Conservation (phyloP, 441 rosid genomes). For the Gossypium lobatum region DNA sequence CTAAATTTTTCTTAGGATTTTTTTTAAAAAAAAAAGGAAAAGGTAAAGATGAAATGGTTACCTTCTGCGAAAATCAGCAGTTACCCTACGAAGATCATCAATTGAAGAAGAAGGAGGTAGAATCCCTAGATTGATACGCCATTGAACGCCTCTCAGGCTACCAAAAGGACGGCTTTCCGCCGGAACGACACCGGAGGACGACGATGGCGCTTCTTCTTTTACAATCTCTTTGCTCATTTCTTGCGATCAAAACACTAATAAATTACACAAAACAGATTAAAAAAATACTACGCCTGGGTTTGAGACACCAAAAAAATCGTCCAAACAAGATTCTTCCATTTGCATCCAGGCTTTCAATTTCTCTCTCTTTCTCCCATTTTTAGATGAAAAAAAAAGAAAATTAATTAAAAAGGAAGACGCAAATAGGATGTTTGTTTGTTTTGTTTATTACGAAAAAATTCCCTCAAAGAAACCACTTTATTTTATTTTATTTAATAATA, state of each 20-base stretch:
- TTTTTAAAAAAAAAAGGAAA: neutral
- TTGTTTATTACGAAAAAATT: no score
- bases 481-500: neutral
- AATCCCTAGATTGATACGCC: conserved; percentile 87
- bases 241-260: conserved; percentile 2
- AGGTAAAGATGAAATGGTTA: conserved; percentile 5
- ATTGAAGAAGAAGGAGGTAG: conserved; percentile 59
- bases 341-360: neutral
- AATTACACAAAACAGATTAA: neutral
- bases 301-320: conserved; percentile 1
- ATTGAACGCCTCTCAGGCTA: conserved; percentile 67
- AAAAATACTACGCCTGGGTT: neutral
- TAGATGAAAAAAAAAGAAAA: neutral
- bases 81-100: conserved; percentile 73
- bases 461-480: neutral
- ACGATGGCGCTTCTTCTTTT: conserved; percentile 22
- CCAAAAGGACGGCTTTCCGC: conserved; percentile 35
- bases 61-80: conserved; percentile 90
- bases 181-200: conserved; percentile 14
- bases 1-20: neutral
- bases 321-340: neutral
- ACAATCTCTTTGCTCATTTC: conserved; percentile 27
- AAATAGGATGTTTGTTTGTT: conserved; percentile 5
- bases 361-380: neutral
- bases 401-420: neutral